Base-by-base conservation (phyloP, 257 asterid species). In the Voacanga thouarsii region DNA sequence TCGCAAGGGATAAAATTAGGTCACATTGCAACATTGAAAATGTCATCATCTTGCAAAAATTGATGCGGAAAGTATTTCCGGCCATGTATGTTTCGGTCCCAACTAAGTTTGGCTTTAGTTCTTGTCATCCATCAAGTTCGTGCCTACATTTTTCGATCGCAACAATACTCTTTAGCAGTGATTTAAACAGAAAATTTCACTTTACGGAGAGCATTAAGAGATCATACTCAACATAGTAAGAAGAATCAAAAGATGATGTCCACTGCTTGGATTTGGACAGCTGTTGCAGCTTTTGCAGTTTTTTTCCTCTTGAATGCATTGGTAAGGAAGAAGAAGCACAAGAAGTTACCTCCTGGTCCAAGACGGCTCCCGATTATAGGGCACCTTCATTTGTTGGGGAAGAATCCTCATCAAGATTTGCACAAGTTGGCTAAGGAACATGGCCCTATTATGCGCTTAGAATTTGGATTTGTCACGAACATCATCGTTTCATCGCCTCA, bases 361-460 rank as follows among this genome's bases (percentile, higher is more conserved):
- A 30, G 71, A 30, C n/a, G 71, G 19, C 45, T 65, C 21, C 71
- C 71, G 39, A 12, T 65, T 65, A 26, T 65, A 1, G 71, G 71
- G 4, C 71, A 65, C 14, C 37, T 65, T 21, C 71, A 65, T 65
- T 28, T 65, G 39, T 12, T 65, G 14, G 71, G 71, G 21, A 65
- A 65, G 71, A 65, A 65, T 65, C 71, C 71, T 65, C 71, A 65
- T 28, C 71, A 65, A 65, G 71, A 65, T 65, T 65, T 65, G 71
- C 45, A 65, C 10, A 12, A 30, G 21, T 6, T 65, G 21, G 44
- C 71, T 6, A 65, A 28, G 71, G 26, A 65, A 49, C 71, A 86
- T 73, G 89, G 93, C 71, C 85, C 89, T 0, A 81, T 87, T 0
- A 80, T 89, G 87, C 76, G 75, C 81, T 69, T 88, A 80, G 64